A percentile compares a stretch with the other conserved stretches of the same genome.
These are phyloP conservation scores for Aspergillus pseudotamarii DNA, from an alignment of 2,329 filamentous ascomycete species.

Conservation along the genomic window DNA sequence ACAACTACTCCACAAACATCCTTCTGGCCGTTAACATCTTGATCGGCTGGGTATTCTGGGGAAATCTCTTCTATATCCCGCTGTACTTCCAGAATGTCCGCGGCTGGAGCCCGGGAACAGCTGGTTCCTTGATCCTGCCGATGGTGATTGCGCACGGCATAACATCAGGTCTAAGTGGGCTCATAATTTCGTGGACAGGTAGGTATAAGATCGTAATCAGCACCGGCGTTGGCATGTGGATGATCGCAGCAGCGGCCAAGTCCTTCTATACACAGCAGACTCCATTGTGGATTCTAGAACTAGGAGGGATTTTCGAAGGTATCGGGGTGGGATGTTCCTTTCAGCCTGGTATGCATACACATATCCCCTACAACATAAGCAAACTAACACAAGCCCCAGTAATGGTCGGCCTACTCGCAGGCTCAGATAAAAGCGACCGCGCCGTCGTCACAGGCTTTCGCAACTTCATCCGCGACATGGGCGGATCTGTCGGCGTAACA, in stretches of 20 bases:
- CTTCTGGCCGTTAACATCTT: not conserved
- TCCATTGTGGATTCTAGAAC: not conserved
- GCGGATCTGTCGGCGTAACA: not conserved
- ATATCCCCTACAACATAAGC: not conserved
- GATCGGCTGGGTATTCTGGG: not conserved
- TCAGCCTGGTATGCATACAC: not conserved
- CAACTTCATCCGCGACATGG: not conserved
- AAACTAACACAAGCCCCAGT: not conserved
- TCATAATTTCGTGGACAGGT: not conserved
- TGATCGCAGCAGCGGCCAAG: not conserved
- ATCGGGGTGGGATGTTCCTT: not conserved
- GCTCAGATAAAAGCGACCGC: not conserved
- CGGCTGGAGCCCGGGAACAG: not conserved
- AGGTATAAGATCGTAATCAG: not conserved
- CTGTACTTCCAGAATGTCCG: not conserved
- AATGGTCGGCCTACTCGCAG: not conserved
- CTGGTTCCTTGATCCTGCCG: not conserved
- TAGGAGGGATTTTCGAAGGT: not conserved
- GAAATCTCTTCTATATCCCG: not conserved
- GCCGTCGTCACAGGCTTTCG: not conserved
- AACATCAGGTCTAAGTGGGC: not conserved
- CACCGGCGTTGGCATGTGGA: not conserved
- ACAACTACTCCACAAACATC: not conserved
- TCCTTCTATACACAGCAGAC: not conserved
- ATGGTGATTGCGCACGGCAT: not conserved